Evolutionary conservation across 805 yeast genomes (phyloP), one percentile per base, ranked within the genome.

Genomic region (Saccharomycopsis amapae): DNA sequence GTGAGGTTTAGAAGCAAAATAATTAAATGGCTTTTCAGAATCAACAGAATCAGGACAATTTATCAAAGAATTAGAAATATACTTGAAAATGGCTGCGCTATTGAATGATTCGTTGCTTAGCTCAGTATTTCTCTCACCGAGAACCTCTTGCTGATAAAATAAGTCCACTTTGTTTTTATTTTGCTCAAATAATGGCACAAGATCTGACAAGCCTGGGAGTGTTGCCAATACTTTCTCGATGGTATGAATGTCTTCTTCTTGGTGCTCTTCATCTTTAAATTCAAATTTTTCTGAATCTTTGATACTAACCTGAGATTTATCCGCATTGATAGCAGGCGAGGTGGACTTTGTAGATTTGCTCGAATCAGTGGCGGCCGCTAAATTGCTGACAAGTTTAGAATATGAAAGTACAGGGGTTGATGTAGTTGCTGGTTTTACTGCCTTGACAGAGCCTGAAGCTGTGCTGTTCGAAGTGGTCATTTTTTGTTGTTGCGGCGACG

Each of bases 1-100:
- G 59, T 84, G 94, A 44, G 94, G 94, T 54, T 79, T 78, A 19
- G 75, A 73, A 5, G 97, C 90, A 80, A 60, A 75, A 73, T 62
- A 61, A 35, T 59, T 62, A 50, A 81, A 75, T 15, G 97, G 95
- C 55, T 71, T 76, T 57, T 90, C 97, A 2, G 95, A 81, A 60
- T 90, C 95, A 48, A 80, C 75, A 1, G 97, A 85, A 64, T 93
- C 97, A 0, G 98, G 97, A 61, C 97, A 87, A 57, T 85, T 84
- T 55, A 85, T 68, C 49, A 86, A 69, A 2, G 97, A 88, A 1
- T 83, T 75, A 59, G 86, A 94, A 53, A 90, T 68, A 55, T 76
- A 67, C 48, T 72, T 71, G 41, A 75, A 66, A 20, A 85, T 78
- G 60, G 36, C 83, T 65, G 28, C 40, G 12, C 18, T 18, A 15